These are phyloP conservation scores for Pseudomonodictys pantanalensis DNA, from an alignment of 495 filamentous ascomycete species.

Conservation along the genomic window DNA sequence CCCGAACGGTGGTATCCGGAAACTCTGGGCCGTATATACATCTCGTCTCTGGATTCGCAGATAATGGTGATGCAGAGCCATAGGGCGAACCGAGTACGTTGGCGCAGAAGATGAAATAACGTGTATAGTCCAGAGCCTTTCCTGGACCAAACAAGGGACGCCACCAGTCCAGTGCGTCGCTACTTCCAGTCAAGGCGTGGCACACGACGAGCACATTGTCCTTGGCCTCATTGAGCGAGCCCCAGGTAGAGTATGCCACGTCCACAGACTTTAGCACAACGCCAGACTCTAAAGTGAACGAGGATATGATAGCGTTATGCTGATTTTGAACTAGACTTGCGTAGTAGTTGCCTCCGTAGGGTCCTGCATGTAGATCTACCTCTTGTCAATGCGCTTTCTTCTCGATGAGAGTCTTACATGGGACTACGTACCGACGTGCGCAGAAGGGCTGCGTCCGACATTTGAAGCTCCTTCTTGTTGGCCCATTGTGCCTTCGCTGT, in stretches of 20 bases:
- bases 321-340: slow-evolving; percentile 38
- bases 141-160: slow-evolving; percentile 37
- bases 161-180: slow-evolving; percentile 44
- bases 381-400: too few species aligned
- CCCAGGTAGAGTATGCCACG: slow-evolving; percentile 45
- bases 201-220: slow-evolving; percentile 43
- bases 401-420: too few species aligned
- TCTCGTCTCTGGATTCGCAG: slow-evolving; percentile 34
- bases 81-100: slow-evolving; percentile 44
- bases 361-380: not conserved
- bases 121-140: slow-evolving; percentile 40
- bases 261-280: slow-evolving; percentile 36
- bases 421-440: too few species aligned
- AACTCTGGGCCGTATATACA: slow-evolving; percentile 40
- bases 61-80: slow-evolving; percentile 41
- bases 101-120: slow-evolving; percentile 43
- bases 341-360: slow-evolving; percentile 35
- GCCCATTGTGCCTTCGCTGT: too few species aligned
- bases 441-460: too few species aligned
- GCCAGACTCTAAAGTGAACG: slow-evolving; percentile 42
- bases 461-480: too few species aligned
- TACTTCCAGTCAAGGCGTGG: slow-evolving; percentile 44
- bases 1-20: slow-evolving; percentile 42
- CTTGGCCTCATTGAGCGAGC: slow-evolving; percentile 35
- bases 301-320: slow-evolving; percentile 36